A percentile compares a stretch with the other conserved stretches of the same genome.
Evolutionary conservation across 108 stramenopile species (phyloP).

Genomic region (Pseudonitzschia delicatissima): DNA sequence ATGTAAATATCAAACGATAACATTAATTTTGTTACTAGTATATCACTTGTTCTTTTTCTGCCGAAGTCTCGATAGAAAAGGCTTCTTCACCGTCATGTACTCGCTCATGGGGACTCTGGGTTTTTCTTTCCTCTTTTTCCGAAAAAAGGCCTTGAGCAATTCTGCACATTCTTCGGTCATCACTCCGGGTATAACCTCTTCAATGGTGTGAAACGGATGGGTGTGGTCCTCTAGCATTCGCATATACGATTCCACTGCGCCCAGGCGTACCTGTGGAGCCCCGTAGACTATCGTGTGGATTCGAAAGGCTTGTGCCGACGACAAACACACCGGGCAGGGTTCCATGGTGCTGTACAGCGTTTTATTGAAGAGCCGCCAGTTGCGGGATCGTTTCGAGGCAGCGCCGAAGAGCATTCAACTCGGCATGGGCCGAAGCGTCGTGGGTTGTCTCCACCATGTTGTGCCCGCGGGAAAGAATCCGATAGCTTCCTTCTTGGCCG

Average conservation of each 20-base stretch:
- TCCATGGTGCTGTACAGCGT: slow-evolving; percentile 86
- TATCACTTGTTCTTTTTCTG: neutral
- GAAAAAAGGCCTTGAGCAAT: slow-evolving; percentile 75
- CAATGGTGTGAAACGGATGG: slow-evolving; percentile 82
- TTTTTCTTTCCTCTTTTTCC: slow-evolving; percentile 39
- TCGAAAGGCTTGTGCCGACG: slow-evolving; percentile 85
- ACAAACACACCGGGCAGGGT: slow-evolving; percentile 87
- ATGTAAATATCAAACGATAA: neutral
- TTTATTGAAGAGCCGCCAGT: slow-evolving; percentile 78
- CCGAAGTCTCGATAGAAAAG: slow-evolving; percentile 2
- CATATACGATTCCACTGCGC: slow-evolving; percentile 71
- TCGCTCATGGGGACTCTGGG: slow-evolving; percentile 19
- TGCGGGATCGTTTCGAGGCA: slow-evolving; percentile 49
- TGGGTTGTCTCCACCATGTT: slow-evolving; percentile 71
- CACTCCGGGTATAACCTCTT: slow-evolving; percentile 60
- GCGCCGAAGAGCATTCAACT: slow-evolving; percentile 64
- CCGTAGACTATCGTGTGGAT: slow-evolving; percentile 76
- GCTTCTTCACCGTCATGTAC: slow-evolving; percentile 8
- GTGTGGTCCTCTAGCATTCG: slow-evolving; percentile 53
- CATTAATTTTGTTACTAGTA: neutral
- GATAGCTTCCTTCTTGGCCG: slow-evolving; percentile 8
- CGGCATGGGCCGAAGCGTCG: slow-evolving; percentile 90
- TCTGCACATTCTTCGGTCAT: slow-evolving; percentile 51
- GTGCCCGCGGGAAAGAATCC: slow-evolving; percentile 60
- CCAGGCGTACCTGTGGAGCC: slow-evolving; percentile 74